Base-by-base conservation (phyloP, 805 yeast genomes). In the Teunomyces atbi region DNA sequence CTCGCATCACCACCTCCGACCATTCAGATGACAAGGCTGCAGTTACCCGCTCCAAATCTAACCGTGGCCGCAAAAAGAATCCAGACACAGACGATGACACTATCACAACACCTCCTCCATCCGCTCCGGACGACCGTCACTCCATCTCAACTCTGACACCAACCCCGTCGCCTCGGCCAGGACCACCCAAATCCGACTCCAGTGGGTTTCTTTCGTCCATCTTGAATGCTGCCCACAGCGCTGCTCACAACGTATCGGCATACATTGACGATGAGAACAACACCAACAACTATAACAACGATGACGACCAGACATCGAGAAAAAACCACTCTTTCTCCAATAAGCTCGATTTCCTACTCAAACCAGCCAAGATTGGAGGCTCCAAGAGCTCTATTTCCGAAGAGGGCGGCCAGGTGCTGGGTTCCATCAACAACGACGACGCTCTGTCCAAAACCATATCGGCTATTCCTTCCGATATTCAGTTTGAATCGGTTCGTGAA, bases 201-300 rank as follows among this genome's bases (percentile, higher is more conserved):
- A 50, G 51, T 40, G 78, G 81, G 2, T 51, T 78, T 11, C 53
- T 78, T 1, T 71, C 78, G 1, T 59, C 80, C 1, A 55, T 78
- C 16, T 48, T 78, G 35, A 65, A 71, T 13, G 77, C 75, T 10
- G 81, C 81, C 4, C 79, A 74, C 48, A 72, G 64, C 45, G 80
- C 78, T 2, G 76, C 76, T 2, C 55, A 54, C 45, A 57, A 59
- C 15, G 46, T 49, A 13, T 29, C 45, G 6, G 36, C 48, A 10
- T 39, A 52, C 8, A 40, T 44, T 12, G 56, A 51, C n/a, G 48
- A 49, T 12, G 52, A 46, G 7, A 44, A 44, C 13, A 28, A 28
- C 4, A 19, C 35, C 4, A 41, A 27, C 27, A 38, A 26, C 19
- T 6, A 41, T 16, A 20, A 26, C 11, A 21, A 30, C n/a, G 21